Conservation (phyloP, 2,329 filamentous ascomycete species). For the Fusarium sp. region DNA sequence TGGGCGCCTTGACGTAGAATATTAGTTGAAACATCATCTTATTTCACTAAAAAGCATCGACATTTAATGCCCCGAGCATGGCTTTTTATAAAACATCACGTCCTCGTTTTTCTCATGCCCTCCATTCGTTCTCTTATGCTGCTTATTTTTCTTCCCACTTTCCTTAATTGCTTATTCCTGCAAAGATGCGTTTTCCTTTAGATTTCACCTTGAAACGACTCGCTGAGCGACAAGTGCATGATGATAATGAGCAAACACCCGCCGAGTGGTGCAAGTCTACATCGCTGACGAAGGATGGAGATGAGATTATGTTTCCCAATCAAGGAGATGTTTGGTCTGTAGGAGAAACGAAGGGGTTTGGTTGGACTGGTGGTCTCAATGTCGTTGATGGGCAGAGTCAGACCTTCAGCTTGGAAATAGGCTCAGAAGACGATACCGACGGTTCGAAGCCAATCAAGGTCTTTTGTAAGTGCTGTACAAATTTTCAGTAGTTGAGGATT, state of each 20-base stretch:
- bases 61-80: background rate
- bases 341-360: background rate
- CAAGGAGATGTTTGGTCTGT: constrained; percentile 2
- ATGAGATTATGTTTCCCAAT: background rate
- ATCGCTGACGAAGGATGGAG: background rate
- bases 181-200: constrained; percentile 1
- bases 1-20: background rate
- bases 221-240: background rate
- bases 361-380: background rate
- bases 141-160: background rate
- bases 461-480: background rate
- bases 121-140: background rate
- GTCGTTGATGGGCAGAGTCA: background rate
- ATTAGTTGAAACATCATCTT: constrained; percentile 8
- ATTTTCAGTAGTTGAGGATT: fast-evolving
- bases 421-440: background rate
- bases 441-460: background rate
- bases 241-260: background rate
- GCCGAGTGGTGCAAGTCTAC: background rate
- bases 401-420: background rate
- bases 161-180: background rate
- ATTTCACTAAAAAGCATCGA: constrained; percentile 15
- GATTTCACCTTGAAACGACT: background rate
- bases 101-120: background rate
- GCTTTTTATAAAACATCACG: background rate